Evolutionary conservation across 1,284 basidiomycete genomes (phyloP).

Genomic region (Naganishia cerealis): DNA sequence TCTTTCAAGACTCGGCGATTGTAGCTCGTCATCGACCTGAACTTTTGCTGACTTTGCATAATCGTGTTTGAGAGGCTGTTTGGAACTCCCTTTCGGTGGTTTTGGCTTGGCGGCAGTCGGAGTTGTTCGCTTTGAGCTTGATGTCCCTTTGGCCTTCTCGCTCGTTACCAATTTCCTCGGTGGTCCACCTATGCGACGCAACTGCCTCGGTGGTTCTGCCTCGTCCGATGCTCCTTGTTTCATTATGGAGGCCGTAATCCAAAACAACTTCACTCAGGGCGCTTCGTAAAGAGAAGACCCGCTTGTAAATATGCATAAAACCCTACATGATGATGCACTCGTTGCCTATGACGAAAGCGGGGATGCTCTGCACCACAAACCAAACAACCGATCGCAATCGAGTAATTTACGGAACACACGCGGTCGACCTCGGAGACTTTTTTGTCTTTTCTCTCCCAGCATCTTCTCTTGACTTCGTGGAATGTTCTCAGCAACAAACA

Average conservation of each 20-base stretch:
- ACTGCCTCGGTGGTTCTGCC: slow-evolving; percentile 4
- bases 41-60: slow-evolving; percentile 7
- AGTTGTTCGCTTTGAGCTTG: slow-evolving; percentile 1
- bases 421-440: neutral
- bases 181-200: slow-evolving; percentile 29
- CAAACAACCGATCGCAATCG: slow-evolving; percentile 30
- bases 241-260: neutral
- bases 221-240: neutral
- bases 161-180: slow-evolving; percentile 16
- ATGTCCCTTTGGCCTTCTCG: neutral
- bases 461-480: neutral
- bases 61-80: slow-evolving; percentile 11
- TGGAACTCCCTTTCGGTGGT: neutral
- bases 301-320: neutral
- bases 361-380: slow-evolving; percentile 7
- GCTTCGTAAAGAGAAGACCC: neutral
- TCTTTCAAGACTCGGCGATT: slow-evolving; percentile 1
- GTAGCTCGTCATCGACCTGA: neutral
- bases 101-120: neutral
- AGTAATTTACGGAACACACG: neutral
- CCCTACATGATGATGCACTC: neutral
- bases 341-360: slow-evolving; percentile 18
- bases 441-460: neutral
- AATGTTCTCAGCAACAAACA: neutral
- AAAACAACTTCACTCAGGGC: neutral